Conservation (phyloP, 306 rosid species). For the Fragaria iinumae region DNA sequence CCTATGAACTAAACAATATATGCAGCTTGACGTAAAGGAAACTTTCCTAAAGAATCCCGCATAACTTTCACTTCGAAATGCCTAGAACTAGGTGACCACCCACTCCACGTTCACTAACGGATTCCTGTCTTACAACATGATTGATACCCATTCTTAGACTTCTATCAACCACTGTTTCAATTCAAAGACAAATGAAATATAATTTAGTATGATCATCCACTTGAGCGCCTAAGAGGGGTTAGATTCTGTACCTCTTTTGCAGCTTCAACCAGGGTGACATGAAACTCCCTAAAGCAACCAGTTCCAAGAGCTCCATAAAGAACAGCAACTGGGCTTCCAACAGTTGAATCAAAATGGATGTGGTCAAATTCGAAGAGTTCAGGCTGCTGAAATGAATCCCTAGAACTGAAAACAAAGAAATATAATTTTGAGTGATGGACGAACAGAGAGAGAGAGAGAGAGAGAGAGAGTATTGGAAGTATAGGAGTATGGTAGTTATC, state of each 20-base stretch:
- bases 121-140: background rate
- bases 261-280: conserved; percentile 63
- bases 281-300: conserved; percentile 80
- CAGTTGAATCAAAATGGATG: conserved; percentile 62
- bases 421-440: background rate
- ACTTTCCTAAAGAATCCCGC: background rate
- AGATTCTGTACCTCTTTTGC: conserved; percentile 63
- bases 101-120: background rate
- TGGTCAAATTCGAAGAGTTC: conserved; percentile 90
- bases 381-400: conserved; percentile 66
- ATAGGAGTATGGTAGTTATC: too few species aligned
- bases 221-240: background rate
- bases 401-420: conserved; percentile 39
- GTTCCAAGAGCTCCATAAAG: conserved; percentile 95
- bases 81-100: background rate
- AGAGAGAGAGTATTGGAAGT: background rate
- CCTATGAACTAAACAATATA: conserved; percentile 8
- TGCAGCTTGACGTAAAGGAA: background rate
- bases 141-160: background rate
- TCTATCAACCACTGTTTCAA: background rate
- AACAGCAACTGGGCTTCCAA: conserved; percentile 67
- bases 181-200: conserved; percentile 12
- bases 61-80: background rate
- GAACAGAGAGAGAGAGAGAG: background rate
- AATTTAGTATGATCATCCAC: background rate